Percentiles rank a stretch among this genome's conserved stretches.
Evolutionary conservation across 2,329 filamentous ascomycete species (phyloP).

Genomic region (Cytospora mali): DNA sequence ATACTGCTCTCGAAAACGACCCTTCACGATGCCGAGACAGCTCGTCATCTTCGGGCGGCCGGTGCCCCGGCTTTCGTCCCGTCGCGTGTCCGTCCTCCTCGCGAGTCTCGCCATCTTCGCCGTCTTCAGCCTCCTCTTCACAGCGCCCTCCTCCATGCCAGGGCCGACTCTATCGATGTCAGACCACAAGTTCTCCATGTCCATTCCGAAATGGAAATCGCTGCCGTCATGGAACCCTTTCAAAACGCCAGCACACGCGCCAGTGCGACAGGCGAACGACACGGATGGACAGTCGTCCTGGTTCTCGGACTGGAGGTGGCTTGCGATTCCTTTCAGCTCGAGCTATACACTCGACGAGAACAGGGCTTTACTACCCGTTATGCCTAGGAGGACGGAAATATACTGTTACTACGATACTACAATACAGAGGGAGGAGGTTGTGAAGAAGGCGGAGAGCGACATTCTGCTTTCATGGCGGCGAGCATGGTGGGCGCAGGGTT

Average conservation of each 20-base stretch:
- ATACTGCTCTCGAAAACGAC: neutral
- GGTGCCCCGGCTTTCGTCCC: constrained; percentile 53
- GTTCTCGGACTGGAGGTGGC: constrained; percentile 90
- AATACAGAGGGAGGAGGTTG: constrained; percentile 61
- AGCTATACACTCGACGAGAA: constrained; percentile 79
- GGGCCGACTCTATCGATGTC: constrained; percentile 53
- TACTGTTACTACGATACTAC: constrained; percentile 90
- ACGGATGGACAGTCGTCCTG: constrained; percentile 78
- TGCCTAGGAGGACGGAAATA: constrained; percentile 69
- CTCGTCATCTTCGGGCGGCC: constrained; percentile 51
- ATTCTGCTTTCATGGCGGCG: constrained; percentile 85
- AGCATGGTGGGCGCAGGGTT: constrained; percentile 95
- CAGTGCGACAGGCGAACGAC: constrained; percentile 75
- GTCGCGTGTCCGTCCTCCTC: constrained; percentile 56
- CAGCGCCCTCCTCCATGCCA: constrained; percentile 51
- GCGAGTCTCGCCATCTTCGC: constrained; percentile 55
- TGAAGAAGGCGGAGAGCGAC: constrained; percentile 73
- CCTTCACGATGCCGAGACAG: constrained; percentile 49
- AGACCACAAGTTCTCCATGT: constrained; percentile 48
- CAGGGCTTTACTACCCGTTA: constrained; percentile 78
- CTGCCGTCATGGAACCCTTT: constrained; percentile 65
- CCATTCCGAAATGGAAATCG: constrained; percentile 45
- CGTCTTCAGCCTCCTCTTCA: constrained; percentile 55
- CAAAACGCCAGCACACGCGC: constrained; percentile 68
- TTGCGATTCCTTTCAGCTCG: constrained; percentile 81